Conservation (phyloP, 305 asterid genomes). For the Fraxinus paxiana region DNA sequence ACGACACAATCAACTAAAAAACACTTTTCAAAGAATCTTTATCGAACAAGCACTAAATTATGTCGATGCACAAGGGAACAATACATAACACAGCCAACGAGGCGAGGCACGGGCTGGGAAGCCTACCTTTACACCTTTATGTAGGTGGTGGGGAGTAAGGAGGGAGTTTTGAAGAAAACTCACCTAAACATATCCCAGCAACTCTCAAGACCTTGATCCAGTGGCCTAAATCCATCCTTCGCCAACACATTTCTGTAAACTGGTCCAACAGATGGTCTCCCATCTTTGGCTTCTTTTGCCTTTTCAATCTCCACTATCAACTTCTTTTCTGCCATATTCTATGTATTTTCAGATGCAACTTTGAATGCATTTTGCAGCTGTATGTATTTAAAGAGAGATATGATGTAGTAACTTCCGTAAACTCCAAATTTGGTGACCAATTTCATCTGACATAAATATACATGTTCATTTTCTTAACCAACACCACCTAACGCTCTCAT, state of each 20-base stretch:
- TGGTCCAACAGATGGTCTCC: slow-evolving; percentile 65
- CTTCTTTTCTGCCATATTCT: slow-evolving; percentile 42
- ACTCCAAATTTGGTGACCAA: slow-evolving; percentile 48
- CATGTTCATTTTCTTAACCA: slow-evolving; percentile 20
- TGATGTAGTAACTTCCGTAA: not conserved
- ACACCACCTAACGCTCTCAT: slow-evolving; percentile 31
- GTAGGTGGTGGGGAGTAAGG: not conserved
- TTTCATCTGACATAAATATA: slow-evolving; percentile 9
- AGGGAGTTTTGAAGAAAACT: slow-evolving; percentile 2
- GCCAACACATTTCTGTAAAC: slow-evolving; percentile 61
- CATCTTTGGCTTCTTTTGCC: slow-evolving; percentile 49
- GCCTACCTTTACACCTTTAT: not conserved
- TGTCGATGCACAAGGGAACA: not conserved
- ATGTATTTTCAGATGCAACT: not conserved
- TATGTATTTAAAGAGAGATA: not conserved
- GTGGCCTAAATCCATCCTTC: slow-evolving; percentile 58
- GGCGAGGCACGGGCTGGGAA: not conserved
- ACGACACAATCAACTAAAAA: not conserved
- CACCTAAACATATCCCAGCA: slow-evolving; percentile 86
- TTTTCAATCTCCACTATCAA: slow-evolving; percentile 58
- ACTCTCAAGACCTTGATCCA: slow-evolving; percentile 46
- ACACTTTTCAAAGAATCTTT: not conserved
- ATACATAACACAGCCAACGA: not conserved
- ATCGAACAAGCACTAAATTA: not conserved
- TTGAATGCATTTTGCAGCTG: not conserved